Evolutionary conservation across 768 basidiomycete genomes (phyloP).

Genomic region (Coprinellus micaceus): DNA sequence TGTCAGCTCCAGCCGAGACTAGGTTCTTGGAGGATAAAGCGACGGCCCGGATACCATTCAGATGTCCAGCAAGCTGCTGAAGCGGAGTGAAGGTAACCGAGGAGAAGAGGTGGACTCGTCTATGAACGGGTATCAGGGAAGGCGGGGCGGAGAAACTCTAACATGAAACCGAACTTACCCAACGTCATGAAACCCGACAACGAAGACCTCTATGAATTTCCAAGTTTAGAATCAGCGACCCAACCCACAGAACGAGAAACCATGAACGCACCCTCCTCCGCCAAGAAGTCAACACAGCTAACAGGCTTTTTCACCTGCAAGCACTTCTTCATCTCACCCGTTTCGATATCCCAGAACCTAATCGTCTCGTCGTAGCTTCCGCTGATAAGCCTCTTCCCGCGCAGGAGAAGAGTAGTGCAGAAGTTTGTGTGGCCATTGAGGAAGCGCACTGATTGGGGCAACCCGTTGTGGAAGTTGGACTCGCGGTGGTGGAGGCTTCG

Average conservation of each 20-base stretch:
- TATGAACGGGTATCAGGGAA: slow-evolving; percentile 22
- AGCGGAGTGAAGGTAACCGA: slow-evolving; percentile 80
- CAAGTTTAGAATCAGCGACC: background rate
- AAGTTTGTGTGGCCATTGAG: slow-evolving; percentile 84
- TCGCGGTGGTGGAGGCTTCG: slow-evolving; percentile 82
- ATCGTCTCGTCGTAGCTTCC: slow-evolving; percentile 93
- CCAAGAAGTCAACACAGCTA: slow-evolving; percentile 83
- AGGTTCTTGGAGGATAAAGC: slow-evolving; percentile 82
- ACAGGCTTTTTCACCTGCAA: slow-evolving; percentile 85
- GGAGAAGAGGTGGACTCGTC: slow-evolving; percentile 86
- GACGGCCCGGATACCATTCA: slow-evolving; percentile 88
- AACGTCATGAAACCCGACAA: slow-evolving; percentile 90
- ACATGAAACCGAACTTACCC: slow-evolving; percentile 48
- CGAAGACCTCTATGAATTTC: slow-evolving; percentile 73
- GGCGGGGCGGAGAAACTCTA: background rate
- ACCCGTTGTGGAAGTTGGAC: slow-evolving; percentile 71
- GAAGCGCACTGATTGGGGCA: slow-evolving; percentile 76
- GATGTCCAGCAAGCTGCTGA: slow-evolving; percentile 80
- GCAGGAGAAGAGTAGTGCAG: slow-evolving; percentile 75
- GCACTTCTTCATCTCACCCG: slow-evolving; percentile 63
- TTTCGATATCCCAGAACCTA: slow-evolving; percentile 83
- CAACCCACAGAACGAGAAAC: background rate
- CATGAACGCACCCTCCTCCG: slow-evolving; percentile 60
- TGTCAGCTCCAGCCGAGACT: slow-evolving; percentile 77
- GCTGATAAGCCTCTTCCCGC: slow-evolving; percentile 79